phyloP scores from a whole-genome alignment of 2,329 filamentous ascomycete species.

The Verticillium isaacii region DNA sequence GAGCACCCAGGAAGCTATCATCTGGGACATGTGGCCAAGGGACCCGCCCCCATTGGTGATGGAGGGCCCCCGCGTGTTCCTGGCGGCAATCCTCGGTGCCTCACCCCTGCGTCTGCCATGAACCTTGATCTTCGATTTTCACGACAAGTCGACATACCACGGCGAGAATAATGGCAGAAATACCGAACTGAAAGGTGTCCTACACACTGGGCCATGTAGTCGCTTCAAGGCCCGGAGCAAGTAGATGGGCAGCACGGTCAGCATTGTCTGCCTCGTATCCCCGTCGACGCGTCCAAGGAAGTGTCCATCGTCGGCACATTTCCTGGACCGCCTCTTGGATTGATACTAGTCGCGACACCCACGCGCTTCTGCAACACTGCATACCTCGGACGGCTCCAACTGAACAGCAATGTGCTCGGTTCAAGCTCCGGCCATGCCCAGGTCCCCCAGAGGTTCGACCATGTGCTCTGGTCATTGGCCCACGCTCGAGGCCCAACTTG shows the following conservation, averaged over 20 bases:
- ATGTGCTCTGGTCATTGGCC: constrained; percentile 41
- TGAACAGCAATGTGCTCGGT: background rate
- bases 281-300: background rate
- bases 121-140: background rate
- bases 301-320: background rate
- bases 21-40: constrained; percentile 2
- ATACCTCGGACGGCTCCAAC: background rate
- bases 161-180: background rate
- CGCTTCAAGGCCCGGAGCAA: background rate
- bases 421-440: background rate
- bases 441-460: constrained; percentile 15
- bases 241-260: background rate
- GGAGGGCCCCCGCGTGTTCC: background rate
- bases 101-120: background rate
- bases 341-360: background rate
- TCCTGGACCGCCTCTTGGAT: background rate
- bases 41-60: constrained; percentile 4
- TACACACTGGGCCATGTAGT: background rate
- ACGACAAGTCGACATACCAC: background rate
- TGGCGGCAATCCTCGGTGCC: background rate
- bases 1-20: background rate
- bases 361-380: background rate
- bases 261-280: background rate
- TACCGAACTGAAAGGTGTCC: background rate
- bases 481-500: constrained; percentile 14